A percentile compares a stretch with the other conserved stretches of the same genome.
phyloP scores from a whole-genome alignment of 176 grass and related monocot species.

The Melocanna baccifera region DNA sequence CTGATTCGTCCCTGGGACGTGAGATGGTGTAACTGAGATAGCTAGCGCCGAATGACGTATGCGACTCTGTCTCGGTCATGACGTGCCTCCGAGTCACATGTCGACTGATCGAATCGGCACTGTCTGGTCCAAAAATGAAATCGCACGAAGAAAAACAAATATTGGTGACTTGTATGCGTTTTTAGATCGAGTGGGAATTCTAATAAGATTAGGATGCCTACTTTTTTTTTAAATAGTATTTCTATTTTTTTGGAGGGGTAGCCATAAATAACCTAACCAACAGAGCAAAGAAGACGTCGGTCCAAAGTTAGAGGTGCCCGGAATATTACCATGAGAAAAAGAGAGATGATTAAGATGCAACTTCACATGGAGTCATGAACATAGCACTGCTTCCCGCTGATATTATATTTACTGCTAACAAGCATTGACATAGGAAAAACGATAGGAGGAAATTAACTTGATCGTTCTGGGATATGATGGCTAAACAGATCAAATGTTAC shows the following conservation, averaged over 20 bases:
- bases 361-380: too few species aligned
- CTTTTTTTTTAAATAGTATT: too few species aligned
- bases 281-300: too few species aligned
- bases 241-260: too few species aligned
- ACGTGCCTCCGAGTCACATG: conserved; percentile 5
- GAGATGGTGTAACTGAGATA: background rate
- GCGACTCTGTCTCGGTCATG: background rate
- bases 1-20: background rate
- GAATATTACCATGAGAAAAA: background rate
- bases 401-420: too few species aligned
- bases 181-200: too few species aligned
- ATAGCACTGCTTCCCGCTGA: too few species aligned
- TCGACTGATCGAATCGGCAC: background rate
- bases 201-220: too few species aligned
- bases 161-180: too few species aligned
- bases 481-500: conserved; percentile 9
- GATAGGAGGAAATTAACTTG: background rate
- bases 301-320: too few species aligned
- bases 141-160: background rate
- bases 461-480: background rate
- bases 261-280: too few species aligned
- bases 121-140: background rate
- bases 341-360: too few species aligned
- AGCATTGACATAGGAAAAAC: background rate
- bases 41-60: background rate